Evolutionary conservation across 371 early-diverging fungal species (phyloP).

Genomic region (Rhizopus arrhizus): DNA sequence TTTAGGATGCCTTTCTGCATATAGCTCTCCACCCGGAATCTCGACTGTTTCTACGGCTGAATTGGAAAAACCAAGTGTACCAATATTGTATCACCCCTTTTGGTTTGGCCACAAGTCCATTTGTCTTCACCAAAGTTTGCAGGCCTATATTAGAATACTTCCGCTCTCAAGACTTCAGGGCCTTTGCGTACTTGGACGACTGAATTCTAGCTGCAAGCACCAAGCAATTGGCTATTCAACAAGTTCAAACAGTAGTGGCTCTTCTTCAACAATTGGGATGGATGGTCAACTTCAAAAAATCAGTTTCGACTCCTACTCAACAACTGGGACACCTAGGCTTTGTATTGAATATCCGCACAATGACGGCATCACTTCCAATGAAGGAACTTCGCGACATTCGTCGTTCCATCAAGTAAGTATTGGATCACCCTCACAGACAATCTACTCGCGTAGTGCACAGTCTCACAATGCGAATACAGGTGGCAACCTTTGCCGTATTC

Average conservation of each 20-base stretch:
- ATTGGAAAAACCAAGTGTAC: slow-evolving; percentile 44
- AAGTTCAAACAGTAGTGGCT: background rate
- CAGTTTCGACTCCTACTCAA: slow-evolving; percentile 14
- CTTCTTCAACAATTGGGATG: slow-evolving; percentile 10
- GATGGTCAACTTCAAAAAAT: slow-evolving; percentile 12
- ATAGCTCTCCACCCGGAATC: slow-evolving; percentile 21
- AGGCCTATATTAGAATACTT: slow-evolving; percentile 34
- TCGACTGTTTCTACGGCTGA: slow-evolving; percentile 40
- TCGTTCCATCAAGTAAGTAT: slow-evolving; percentile 14
- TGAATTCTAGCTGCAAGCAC: slow-evolving; percentile 8
- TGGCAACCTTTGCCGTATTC: slow-evolving; percentile 17
- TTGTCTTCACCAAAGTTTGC: slow-evolving; percentile 43
- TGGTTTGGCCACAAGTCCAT: slow-evolving; percentile 50
- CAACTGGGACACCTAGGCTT: slow-evolving; percentile 22
- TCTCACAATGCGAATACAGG: slow-evolving; percentile 24
- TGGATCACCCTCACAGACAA: background rate
- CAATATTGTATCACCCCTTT: slow-evolving; percentile 50
- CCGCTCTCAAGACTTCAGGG: slow-evolving; percentile 16
- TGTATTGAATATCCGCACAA: slow-evolving; percentile 3
- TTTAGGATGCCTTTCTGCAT: slow-evolving; percentile 38
- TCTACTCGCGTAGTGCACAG: slow-evolving; percentile 23
- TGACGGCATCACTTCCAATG: slow-evolving; percentile 5
- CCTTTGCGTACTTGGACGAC: slow-evolving; percentile 20
- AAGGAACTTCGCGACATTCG: slow-evolving; percentile 29
- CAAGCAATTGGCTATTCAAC: background rate